A percentile compares a stretch with the other conserved stretches of the same genome.
Conservation (phyloP, 352 stramenopile genomes). For the Phytophthora sp. region DNA sequence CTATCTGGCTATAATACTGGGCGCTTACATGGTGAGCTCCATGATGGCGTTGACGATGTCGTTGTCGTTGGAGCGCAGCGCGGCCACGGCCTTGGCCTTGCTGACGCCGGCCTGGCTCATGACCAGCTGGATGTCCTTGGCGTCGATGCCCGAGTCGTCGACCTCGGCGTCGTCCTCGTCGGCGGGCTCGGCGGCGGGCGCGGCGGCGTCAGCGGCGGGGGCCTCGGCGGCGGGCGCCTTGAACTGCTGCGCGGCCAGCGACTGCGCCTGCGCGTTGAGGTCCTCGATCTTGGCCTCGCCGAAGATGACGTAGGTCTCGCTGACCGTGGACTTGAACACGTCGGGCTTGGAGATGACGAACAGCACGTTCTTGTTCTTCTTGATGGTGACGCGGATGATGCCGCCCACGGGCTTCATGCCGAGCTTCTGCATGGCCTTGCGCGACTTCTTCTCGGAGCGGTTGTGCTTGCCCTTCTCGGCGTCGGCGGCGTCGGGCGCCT, state of each 20-base stretch:
- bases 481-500: slow-evolving; percentile 67
- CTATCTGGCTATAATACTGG: slow-evolving; percentile 31
- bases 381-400: slow-evolving; percentile 98
- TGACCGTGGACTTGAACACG: slow-evolving; percentile 97
- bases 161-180: slow-evolving; percentile 91
- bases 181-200: slow-evolving; percentile 34
- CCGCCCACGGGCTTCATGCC: slow-evolving; percentile 96
- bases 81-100: slow-evolving; percentile 95
- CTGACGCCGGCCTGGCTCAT: slow-evolving; percentile 95
- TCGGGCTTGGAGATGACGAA: slow-evolving; percentile 99
- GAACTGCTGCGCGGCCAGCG: slow-evolving; percentile 93
- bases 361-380: slow-evolving; percentile 97
- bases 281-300: slow-evolving; percentile 99
- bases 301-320: slow-evolving; percentile 98
- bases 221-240: slow-evolving; percentile 60
- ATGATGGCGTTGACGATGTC: slow-evolving; percentile 99
- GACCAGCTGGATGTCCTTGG: slow-evolving; percentile 99
- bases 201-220: slow-evolving; percentile 76
- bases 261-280: slow-evolving; percentile 89
- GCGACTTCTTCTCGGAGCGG: slow-evolving; percentile 98
- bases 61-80: slow-evolving; percentile 97
- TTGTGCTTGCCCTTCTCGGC: slow-evolving; percentile 92
- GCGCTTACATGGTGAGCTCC: slow-evolving; percentile 97
- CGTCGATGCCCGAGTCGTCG: slow-evolving; percentile 96
- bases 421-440: slow-evolving; percentile 99